phyloP scores from a whole-genome alignment of 2,329 filamentous ascomycete species.

The Phialophora verrucosa region DNA sequence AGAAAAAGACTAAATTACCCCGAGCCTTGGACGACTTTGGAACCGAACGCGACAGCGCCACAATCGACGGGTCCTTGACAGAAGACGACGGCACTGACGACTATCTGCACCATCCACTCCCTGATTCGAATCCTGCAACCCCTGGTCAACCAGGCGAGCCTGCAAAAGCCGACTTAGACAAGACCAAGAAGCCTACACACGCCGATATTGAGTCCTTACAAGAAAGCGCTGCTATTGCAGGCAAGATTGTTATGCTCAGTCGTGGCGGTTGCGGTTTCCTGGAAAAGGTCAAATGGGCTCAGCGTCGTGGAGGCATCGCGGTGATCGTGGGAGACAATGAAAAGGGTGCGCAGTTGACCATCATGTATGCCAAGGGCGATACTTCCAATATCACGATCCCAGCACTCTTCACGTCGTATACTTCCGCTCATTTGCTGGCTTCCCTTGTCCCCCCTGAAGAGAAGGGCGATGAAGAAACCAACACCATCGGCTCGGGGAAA shows the following conservation, averaged over 20 bases:
- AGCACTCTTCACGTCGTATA: constrained; percentile 91
- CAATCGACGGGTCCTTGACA: constrained; percentile 32
- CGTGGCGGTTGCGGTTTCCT: constrained; percentile 94
- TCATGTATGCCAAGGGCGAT: constrained; percentile 98
- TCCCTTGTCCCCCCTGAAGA: constrained; percentile 77
- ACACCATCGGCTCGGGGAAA: constrained; percentile 33
- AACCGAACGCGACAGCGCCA: constrained; percentile 12
- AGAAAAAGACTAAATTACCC: constrained; percentile 21
- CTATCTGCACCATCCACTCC: constrained; percentile 70
- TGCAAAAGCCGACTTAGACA: constrained; percentile 42
- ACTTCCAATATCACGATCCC: constrained; percentile 95
- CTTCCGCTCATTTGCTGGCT: constrained; percentile 89
- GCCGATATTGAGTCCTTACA: constrained; percentile 92
- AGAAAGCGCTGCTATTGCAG: constrained; percentile 88
- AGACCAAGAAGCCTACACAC: constrained; percentile 58
- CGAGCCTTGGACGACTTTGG: constrained; percentile 21
- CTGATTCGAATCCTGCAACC: constrained; percentile 49
- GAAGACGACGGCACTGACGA: constrained; percentile 82
- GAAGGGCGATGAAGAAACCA: constrained; percentile 62
- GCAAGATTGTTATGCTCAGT: constrained; percentile 89
- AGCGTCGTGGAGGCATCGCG: constrained; percentile 84
- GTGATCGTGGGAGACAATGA: constrained; percentile 94
- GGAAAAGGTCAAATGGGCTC: constrained; percentile 97
- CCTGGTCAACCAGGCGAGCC: constrained; percentile 45
- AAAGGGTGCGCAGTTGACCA: constrained; percentile 84